phyloP scores from a whole-genome alignment of 2,329 filamentous ascomycete species.

The Phialophora tarda region DNA sequence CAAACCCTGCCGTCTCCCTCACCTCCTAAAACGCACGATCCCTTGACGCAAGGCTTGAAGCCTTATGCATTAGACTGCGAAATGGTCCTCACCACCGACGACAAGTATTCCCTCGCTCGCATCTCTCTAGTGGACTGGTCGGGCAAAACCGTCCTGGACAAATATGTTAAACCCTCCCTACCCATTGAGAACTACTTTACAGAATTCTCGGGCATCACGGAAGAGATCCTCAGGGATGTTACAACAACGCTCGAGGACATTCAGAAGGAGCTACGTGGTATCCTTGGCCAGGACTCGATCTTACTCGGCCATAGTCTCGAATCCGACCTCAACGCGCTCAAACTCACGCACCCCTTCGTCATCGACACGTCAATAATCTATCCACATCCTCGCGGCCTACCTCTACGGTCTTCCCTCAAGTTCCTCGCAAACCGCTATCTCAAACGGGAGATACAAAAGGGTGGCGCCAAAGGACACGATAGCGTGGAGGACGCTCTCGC shows the following conservation, averaged over 20 bases:
- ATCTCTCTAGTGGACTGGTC: constrained; percentile 87
- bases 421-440: constrained; percentile 88
- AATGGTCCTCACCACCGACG: constrained; percentile 88
- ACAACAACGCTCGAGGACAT: constrained; percentile 85
- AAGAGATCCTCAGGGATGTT: constrained; percentile 78
- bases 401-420: constrained; percentile 88
- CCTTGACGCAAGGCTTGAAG: constrained; percentile 76
- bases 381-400: constrained; percentile 86
- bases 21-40: constrained; percentile 13
- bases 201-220: constrained; percentile 87
- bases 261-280: constrained; percentile 73
- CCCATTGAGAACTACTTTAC: constrained; percentile 95
- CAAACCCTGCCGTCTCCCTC: constrained; percentile 1
- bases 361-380: constrained; percentile 90
- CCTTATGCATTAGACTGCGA: constrained; percentile 90
- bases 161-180: constrained; percentile 86
- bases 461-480: constrained; percentile 78
- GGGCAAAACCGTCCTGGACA: constrained; percentile 79
- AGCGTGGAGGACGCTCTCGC: constrained; percentile 90
- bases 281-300: constrained; percentile 63
- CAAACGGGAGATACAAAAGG: constrained; percentile 83
- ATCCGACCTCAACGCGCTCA: constrained; percentile 73
- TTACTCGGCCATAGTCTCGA: constrained; percentile 56
- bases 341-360: constrained; percentile 87
- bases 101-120: constrained; percentile 81